Evolutionary conservation across 2,329 filamentous ascomycete species (phyloP), one percentile per base, ranked within the genome.

Genomic region (Chaetothyriales sp.): DNA sequence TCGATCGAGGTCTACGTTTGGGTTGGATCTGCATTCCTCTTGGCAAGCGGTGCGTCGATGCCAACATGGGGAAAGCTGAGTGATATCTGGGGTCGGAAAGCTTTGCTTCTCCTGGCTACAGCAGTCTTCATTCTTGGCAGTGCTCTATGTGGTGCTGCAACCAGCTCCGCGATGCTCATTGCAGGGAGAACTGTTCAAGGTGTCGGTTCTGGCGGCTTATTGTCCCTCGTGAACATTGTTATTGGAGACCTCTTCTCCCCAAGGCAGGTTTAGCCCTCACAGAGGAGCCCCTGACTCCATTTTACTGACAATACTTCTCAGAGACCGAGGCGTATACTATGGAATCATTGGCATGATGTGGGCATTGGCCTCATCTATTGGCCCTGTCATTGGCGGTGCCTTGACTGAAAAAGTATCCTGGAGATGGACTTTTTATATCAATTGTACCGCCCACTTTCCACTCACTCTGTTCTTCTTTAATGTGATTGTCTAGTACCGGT

Each of bases 41-140:
- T 73, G 48, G 68, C 66, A 48, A 70, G 71, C 56, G 66, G 71
- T 18, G 64, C 69, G 10, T 68, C 73, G 18, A 74, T 75, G 2
- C 76, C 76, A 1, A 69, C 76, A 32, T 81, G 78, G 76, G 77
- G 77, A 19, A 81, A 81, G 59, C 65, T 81, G 18, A 78, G 76
- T 44, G 80, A 84, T 56, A 82, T 84, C 52, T 83, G 77, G 66
- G 80, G 80, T 2, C 70, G 81, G 43, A 84, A 83, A 58, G 74
- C 74, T 9, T 72, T 81, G 47, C 66, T 84, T 25, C 66, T 83
- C 12, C 57, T 63, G 2, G 72, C 73, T 0, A 68, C 74, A 1
- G 65, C 63, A 0, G 62, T 74, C 18, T 80, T 79, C 57, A 69
- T 75, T 2, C 63, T 60, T 2, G 70, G 70, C 9, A 74, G 70